Evolutionary conservation across 345 rosid genomes (phyloP).

Genomic region (Linum usitatissimum): DNA sequence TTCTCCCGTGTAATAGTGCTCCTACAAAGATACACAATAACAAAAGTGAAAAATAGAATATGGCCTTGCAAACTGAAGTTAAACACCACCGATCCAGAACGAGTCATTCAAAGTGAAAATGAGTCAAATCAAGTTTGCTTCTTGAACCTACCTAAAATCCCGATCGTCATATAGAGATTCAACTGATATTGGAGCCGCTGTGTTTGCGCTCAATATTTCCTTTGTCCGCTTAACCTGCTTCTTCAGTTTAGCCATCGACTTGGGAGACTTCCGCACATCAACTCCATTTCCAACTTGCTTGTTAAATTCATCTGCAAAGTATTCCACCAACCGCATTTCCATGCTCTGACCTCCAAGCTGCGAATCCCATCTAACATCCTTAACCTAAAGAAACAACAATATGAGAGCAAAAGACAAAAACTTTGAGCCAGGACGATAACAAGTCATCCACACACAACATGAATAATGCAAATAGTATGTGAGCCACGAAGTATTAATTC

Average conservation of each 20-base stretch:
- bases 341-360: constrained; percentile 87
- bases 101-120: neutral
- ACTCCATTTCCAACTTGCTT: constrained; percentile 74
- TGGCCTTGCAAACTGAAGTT: neutral
- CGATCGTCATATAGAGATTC: constrained; percentile 87
- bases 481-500: neutral
- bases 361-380: constrained; percentile 97
- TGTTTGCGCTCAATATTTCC: constrained; percentile 93
- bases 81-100: neutral
- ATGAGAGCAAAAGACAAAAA: neutral
- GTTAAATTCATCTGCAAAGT: constrained; percentile 93
- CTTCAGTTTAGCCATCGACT: constrained; percentile 98
- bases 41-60: constrained; percentile 6
- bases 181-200: constrained; percentile 80
- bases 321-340: constrained; percentile 79
- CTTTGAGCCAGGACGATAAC: constrained; percentile 1
- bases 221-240: constrained; percentile 98
- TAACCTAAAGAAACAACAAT: constrained; percentile 40
- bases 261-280: constrained; percentile 84
- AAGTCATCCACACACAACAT: neutral
- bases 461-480: constrained; percentile 1
- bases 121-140: neutral
- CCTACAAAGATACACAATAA: constrained; percentile 34
- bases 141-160: constrained; percentile 66
- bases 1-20: constrained; percentile 89